Base-by-base conservation (phyloP, 345 rosid species). In the Sisymbrium altissimum region DNA sequence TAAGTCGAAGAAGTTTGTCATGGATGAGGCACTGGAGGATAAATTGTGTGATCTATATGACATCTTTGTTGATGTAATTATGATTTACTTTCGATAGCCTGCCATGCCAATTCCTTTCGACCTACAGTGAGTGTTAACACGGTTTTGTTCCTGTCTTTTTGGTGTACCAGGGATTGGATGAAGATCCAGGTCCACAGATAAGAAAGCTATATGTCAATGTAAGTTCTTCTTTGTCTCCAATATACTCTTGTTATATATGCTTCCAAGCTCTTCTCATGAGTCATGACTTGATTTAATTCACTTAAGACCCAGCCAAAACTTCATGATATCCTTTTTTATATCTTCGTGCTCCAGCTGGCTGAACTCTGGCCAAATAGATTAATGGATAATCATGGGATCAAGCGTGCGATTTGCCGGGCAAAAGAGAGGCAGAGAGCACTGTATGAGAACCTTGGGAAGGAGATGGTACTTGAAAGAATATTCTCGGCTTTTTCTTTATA, bases 21-120 rank as follows among this genome's bases (percentile, higher is more conserved):
- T 94, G 88, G 97, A 94, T 67, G 63, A 82, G 17, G 81, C 79
- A 43, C 45, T 89, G 86, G 98, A 94, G 86, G 96, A 91, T 81
- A 94, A 82, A 82, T 80, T 94, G 78, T 89, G 97, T 83, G 95
- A 88, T 73, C 98, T 91, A 67, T 94, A 94, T 82, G 98, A 91
- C 77, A 92, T 91, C 72, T 94, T 80, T 79, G 82, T 89, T 78
- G 96, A 94, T 77, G 98, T 93, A 85, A 74, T 73, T 17, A 63
- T 68, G 21, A 30, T 49, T 61, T 60, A 25, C 41, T 50, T 62
- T 63, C 6, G 15, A 48, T 41, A 10, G 29, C 40, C 38, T 52
- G 14, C 45, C 38, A 40, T 30, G 43, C 60, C 27, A 63, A 30
- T 32, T 64, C 35, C 41, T 63, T 54, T 43, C 19, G 39, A 64